Base-by-base conservation (phyloP, 129 eudicot species). In the Helichrysum umbraculigerum region DNA sequence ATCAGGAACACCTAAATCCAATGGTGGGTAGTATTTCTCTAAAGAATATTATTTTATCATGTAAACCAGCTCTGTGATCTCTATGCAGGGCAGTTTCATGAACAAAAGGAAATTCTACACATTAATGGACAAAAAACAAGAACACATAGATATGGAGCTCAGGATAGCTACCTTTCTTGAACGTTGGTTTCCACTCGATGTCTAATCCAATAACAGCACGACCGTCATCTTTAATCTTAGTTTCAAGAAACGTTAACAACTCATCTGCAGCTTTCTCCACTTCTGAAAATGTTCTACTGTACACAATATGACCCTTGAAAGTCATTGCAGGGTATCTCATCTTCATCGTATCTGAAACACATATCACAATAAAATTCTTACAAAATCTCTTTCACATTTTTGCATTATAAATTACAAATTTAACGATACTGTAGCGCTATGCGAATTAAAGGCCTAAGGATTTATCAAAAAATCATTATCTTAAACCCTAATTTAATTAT, bases 181-280 rank as follows among this genome's bases (percentile, higher is more conserved):
- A 90, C 37, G 85, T 34, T 41, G 98, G 96, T 74, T 52, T 92
- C 98, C 98, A 92, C 81, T 92, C 98, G 9, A 92, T 86, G 78
- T 92, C 98, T 68, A 92, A 83, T 29, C 98, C 98, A 56, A 93
- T 81, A 70, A 72, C 79, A 51, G 77, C 80, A 32, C 74, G 69
- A 42, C 83, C 87, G 25, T 72, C 86, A 32, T 83, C 86, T 32
- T 62, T 76, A 51, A 78, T 85, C 79, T 83, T 86, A 22, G 81
- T 78, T 83, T 88, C 88, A 59, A 90, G 81, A 76, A 84, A 86
- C 65, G 78, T 62, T 78, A 86, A 63, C 54, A 93, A 86, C 78
- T 90, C 88, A 60, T 69, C 61, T 68, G 95, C 83, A 75, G 98
- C 88, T 76, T 83, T 84, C 68, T 93, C 98, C 63, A 86, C 98